Base-by-base conservation (phyloP, 495 filamentous ascomycete species). In the Penicillium coprophilum region DNA sequence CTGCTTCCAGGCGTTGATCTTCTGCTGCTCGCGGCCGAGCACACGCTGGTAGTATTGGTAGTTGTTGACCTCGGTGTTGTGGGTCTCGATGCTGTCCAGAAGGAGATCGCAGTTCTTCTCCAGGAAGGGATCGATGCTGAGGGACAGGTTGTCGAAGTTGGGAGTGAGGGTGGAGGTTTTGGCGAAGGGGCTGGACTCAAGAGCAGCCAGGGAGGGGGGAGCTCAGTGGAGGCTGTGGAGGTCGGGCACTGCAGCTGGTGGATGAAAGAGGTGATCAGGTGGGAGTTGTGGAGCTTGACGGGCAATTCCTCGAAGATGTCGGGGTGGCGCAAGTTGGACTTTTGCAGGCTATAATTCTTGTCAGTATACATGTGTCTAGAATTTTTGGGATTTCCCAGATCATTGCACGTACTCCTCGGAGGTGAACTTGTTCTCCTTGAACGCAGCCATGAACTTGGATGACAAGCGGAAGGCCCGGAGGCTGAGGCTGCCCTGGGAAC, bases 31-130 rank as follows among this genome's bases (percentile, higher is more conserved):
- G 48, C 94, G 90, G 23, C 86, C 87, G n/a, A 97, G 80, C 65
- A 95, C 91, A 52, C 94, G 85, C 77, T 96, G 91, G 80, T 97
- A 96, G 80, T 96, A 98, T 76, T 96, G 91, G 78, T 91, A 89
- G 81, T 98, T 98, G 83, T 97, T 98, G 69, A 93, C 87, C 76
- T 98, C 94, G 46, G 92, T 96, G 75, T 97, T 92, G 80, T 98
- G 94, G 23, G 87, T 85, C 79, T 98, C 94, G 67, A 98, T 97
- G 76, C 86, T 90, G 56, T 98, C 94, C 55, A 98, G 85, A 23
- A 98, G 84, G 59, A 96, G 84, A 67, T 98, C 92, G 74, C 90
- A 94, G 55, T 93, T 96, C 82, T 96, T 96, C 82, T 96, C 92
- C n/a, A 98, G 84, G 81, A 94, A 97, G 24, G 94, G 94, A 68